A percentile compares a stretch with the other conserved stretches of the same genome.
These are phyloP conservation scores for Gracilaria gracilis DNA, from an alignment of 23 red algal species.

Conservation along the genomic window DNA sequence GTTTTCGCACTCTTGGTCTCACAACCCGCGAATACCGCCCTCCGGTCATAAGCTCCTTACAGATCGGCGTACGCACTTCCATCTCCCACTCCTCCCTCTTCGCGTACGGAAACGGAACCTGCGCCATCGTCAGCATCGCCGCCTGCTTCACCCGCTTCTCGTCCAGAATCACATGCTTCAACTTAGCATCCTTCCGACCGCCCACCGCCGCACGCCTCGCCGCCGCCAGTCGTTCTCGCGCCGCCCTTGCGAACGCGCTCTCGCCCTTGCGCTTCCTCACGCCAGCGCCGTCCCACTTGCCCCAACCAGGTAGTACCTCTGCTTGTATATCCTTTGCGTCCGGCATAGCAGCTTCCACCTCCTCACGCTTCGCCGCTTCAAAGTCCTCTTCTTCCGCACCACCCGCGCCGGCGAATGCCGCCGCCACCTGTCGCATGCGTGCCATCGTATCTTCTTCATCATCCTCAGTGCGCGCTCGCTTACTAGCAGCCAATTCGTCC, in stretches of 20 bases:
- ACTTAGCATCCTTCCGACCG: conserved; percentile 15
- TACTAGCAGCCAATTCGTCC: not conserved
- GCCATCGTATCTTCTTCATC: not conserved
- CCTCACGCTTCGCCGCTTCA: conserved; percentile 29
- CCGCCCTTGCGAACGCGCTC: conserved; percentile 67
- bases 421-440: conserved; percentile 50
- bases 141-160: conserved; percentile 42
- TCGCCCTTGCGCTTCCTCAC: conserved; percentile 49
- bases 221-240: conserved; percentile 41
- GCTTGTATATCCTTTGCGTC: conserved; percentile 41
- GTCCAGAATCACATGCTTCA: conserved; percentile 65
- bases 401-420: conserved; percentile 72
- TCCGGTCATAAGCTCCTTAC: conserved; percentile 32
- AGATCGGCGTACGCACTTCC: conserved; percentile 38
- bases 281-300: conserved; percentile 60
- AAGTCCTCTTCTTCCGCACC: conserved; percentile 69
- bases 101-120: conserved; percentile 55
- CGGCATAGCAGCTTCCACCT: conserved; percentile 37
- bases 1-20: conserved; percentile 6
- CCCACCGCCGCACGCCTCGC: conserved; percentile 43
- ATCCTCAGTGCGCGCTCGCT: not conserved
- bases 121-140: conserved; percentile 62
- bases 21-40: conserved; percentile 12
- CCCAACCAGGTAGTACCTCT: conserved; percentile 77
- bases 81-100: conserved; percentile 51